phyloP scores from a whole-genome alignment of 352 stramenopile genomes.

The Globisporangium spinosum region DNA sequence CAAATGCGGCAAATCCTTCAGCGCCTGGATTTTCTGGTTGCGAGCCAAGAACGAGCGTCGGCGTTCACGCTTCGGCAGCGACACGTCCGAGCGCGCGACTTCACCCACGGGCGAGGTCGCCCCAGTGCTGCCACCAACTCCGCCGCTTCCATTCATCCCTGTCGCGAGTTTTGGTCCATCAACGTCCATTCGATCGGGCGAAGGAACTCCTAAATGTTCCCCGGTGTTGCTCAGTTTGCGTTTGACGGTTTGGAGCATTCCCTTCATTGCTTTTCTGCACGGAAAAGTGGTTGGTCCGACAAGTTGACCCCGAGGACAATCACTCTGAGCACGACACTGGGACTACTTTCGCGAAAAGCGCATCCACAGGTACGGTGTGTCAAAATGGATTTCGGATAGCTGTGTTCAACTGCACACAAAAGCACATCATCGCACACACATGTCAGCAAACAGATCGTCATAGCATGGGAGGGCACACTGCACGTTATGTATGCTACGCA shows the following conservation, averaged over 20 bases:
- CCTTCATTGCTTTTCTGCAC: conserved; percentile 68
- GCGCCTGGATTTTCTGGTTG: conserved; percentile 84
- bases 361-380: conserved; percentile 10
- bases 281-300: conserved; percentile 12
- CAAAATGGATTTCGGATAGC: conserved; percentile 8
- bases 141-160: conserved; percentile 14
- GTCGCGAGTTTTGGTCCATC: conserved; percentile 38
- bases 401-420: conserved; percentile 6
- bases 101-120: conserved; percentile 56
- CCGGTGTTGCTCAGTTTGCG: conserved; percentile 85
- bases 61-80: conserved; percentile 75
- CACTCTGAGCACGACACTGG: conserved; percentile 12
- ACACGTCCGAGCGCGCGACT: conserved; percentile 78
- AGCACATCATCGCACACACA: conserved; percentile 1
- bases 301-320: conserved; percentile 16
- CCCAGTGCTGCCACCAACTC: conserved; percentile 13
- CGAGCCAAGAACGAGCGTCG: conserved; percentile 78
- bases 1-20: conserved; percentile 81
- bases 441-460: neutral
- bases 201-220: conserved; percentile 52
- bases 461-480: neutral
- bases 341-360: conserved; percentile 14
- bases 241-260: conserved; percentile 89
- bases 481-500: neutral
- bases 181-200: conserved; percentile 58